Evolutionary conservation across 2,329 filamentous ascomycete genomes (phyloP), one percentile per base, ranked within the genome.

Genomic region (Trichothecium sympodiale): DNA sequence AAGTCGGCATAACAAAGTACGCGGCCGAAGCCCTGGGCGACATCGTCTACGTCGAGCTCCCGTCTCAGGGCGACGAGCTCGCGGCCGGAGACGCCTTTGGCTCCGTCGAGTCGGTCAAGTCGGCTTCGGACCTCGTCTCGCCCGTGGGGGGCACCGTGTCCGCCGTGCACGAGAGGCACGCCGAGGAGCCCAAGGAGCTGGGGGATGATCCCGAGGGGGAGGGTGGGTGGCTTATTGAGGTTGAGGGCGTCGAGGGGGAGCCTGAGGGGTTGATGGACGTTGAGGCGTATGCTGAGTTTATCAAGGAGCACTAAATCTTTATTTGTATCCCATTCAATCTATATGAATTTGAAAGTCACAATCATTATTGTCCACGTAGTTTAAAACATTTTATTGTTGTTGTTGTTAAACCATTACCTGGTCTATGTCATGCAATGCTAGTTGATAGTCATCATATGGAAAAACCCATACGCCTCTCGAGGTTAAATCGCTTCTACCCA

Each of bases 31-130:
- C 82, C 34, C 80, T 94, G 41, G 87, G 87, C 47, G 87, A 94
- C 51, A 83, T 94, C 33, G 86, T 94, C 51, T 94, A 80, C 62
- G 83, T 94, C 47, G 87, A 94, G 67, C 78, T 94, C 14, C 86
- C 86, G 15, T 65, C 75, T 37, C 54, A 66, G 34, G 80, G 75
- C 43, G 65, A 77, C 45, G 71, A 80, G 46, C 70, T 88, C 34
- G 56, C 54, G 31, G 71, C 74, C 26, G 83, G 83, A 48, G 86
- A 93, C 53, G 69, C 81, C 37, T 82, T 94, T 46, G 87, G 87
- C 44, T 83, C 85, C 36, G 85, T 94, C 42, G 87, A 94, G 66
- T 91, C 83, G 2, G 87, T 94, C 55, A 94, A 94, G 68, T 87
- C 81, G 36, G 87, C 86, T 2, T 87, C 84, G 29, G 87, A 94